These are phyloP conservation scores for Saturnispora dispora DNA, from an alignment of 805 yeast genomes.

Conservation along the genomic window DNA sequence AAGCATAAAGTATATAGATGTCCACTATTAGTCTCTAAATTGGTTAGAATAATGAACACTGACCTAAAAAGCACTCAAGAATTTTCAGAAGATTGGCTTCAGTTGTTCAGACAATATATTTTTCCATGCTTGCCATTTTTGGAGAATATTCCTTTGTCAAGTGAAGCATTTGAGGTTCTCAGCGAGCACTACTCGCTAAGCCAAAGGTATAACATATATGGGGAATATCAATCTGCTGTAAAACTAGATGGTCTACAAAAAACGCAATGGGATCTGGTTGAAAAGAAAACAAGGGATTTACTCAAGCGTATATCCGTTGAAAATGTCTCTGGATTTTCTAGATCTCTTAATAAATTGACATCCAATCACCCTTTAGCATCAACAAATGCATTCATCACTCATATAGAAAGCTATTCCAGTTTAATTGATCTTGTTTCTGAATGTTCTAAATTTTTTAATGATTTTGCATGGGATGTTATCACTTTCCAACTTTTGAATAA, in stretches of 20 bases:
- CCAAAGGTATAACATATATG: constrained; percentile 66
- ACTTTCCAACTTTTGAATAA: constrained; percentile 65
- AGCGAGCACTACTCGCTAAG: constrained; percentile 42
- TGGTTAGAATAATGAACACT: constrained; percentile 49
- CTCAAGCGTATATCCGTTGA: constrained; percentile 77
- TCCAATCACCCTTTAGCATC: constrained; percentile 74
- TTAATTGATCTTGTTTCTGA: constrained; percentile 69
- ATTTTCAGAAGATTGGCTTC: constrained; percentile 38
- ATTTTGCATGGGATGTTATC: constrained; percentile 77
- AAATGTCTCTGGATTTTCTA: constrained; percentile 63
- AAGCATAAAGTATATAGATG: constrained; percentile 48
- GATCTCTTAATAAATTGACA: constrained; percentile 61
- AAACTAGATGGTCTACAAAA: constrained; percentile 49
- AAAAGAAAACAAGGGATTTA: constrained; percentile 67
- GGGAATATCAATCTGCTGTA: constrained; percentile 56
- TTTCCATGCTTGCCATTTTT: constrained; percentile 52
- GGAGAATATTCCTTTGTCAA: constrained; percentile 49
- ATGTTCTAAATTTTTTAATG: constrained; percentile 65
- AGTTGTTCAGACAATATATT: constrained; percentile 53
- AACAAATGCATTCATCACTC: constrained; percentile 60
- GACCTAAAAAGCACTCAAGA: constrained; percentile 25
- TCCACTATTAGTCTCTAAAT: constrained; percentile 40
- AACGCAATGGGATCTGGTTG: constrained; percentile 55
- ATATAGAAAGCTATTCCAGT: constrained; percentile 87
- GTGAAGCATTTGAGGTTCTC: constrained; percentile 51